Evolutionary conservation across 2,329 filamentous ascomycete species (phyloP).

Genomic region (Sporothrix pseudoabietina): DNA sequence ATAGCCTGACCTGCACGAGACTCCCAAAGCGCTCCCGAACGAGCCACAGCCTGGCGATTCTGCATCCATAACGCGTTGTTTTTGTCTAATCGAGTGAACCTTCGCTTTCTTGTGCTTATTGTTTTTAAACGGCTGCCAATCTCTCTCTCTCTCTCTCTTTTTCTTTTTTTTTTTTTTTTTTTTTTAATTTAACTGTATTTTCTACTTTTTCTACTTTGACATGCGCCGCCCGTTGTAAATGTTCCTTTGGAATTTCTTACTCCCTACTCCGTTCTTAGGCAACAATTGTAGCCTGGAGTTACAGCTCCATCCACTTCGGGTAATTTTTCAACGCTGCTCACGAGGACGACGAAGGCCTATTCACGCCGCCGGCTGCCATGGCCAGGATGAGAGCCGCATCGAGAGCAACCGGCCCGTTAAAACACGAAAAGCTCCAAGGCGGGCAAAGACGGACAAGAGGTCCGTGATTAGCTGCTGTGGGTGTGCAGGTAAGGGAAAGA

Average conservation of each 20-base stretch:
- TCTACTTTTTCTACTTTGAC: background rate
- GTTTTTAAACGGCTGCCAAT: too few relatives aligned
- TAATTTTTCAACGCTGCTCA: background rate
- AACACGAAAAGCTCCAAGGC: background rate
- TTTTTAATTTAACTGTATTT: too few relatives aligned
- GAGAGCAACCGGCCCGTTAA: background rate
- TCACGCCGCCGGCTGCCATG: background rate
- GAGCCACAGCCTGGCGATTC: background rate
- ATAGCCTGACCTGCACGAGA: background rate
- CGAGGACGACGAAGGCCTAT: background rate
- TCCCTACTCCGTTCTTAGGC: background rate
- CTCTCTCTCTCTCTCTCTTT: background rate
- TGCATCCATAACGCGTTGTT: background rate
- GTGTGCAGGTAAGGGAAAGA: background rate
- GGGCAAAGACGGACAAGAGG: background rate
- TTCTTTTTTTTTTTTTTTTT: background rate
- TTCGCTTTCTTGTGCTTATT: background rate
- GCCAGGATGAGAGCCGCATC: background rate
- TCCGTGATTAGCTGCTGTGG: background rate
- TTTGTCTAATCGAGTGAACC: background rate
- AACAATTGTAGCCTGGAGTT: slow-evolving; percentile 10
- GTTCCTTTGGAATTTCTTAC: background rate
- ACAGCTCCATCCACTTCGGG: background rate
- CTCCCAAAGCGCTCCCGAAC: background rate
- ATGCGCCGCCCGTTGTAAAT: background rate